These are phyloP conservation scores for Aspergillus sp. DNA, from an alignment of 2,329 filamentous ascomycete species.

Conservation along the genomic window DNA sequence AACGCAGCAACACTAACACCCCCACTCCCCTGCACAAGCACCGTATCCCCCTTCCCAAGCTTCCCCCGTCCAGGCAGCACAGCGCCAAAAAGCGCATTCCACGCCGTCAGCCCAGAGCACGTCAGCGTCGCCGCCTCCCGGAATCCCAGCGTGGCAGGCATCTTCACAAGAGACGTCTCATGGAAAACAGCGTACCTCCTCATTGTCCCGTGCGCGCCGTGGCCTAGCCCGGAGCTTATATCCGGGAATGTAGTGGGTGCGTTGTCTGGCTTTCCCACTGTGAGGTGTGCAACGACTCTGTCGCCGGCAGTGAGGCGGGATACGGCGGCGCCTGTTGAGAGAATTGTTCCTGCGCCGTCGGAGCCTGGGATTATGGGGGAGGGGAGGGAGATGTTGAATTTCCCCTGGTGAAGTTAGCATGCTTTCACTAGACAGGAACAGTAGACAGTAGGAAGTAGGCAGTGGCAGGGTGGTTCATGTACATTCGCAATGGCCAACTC, in stretches of 20 bases:
- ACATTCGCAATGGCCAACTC: conserved; percentile 39
- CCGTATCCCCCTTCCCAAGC: conserved; percentile 37
- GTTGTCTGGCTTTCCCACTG: conserved; percentile 45
- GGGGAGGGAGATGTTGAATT: conserved; percentile 46
- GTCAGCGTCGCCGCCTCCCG: conserved; percentile 49
- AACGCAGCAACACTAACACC: conserved; percentile 54
- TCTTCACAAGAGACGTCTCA: conserved; percentile 49
- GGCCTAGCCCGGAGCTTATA: conserved; percentile 46
- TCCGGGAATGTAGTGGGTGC: conserved; percentile 40
- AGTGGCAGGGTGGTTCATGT: conserved; percentile 28
- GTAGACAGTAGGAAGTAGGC: neutral
- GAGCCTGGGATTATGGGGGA: conserved; percentile 45
- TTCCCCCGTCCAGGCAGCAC: conserved; percentile 20
- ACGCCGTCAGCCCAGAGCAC: conserved; percentile 50
- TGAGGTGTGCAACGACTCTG: conserved; percentile 54
- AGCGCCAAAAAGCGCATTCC: conserved; percentile 55
- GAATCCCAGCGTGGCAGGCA: conserved; percentile 48
- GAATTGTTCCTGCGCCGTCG: conserved; percentile 42
- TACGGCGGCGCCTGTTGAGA: conserved; percentile 52
- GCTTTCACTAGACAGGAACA: neutral
- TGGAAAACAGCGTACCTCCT: conserved; percentile 49
- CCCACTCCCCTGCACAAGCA: conserved; percentile 56
- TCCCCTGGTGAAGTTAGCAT: conserved; percentile 28
- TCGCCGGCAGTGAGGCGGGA: conserved; percentile 53
- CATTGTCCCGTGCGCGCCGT: conserved; percentile 49